These are phyloP conservation scores for Irpex sp. DNA, from an alignment of 1,284 basidiomycete genomes.

Conservation along the genomic window DNA sequence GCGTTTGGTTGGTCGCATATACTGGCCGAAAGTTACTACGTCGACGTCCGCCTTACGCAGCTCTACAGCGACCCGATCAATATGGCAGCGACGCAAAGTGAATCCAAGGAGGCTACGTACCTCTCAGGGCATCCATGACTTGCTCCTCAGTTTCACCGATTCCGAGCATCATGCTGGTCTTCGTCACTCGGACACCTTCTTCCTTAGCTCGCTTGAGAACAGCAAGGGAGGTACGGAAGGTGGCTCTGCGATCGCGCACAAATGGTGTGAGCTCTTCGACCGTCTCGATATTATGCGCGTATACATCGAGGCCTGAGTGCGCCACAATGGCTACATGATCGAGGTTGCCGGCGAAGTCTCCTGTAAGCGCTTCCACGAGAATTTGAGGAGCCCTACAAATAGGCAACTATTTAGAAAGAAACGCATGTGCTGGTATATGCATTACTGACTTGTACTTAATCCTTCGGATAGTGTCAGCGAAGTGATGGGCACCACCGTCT, in stretches of 20 bases:
- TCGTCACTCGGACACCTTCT: slow-evolving; percentile 86
- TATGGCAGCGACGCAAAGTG: not conserved
- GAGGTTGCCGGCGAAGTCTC: slow-evolving; percentile 86
- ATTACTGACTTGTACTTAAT: slow-evolving; percentile 86
- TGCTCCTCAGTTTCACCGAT: slow-evolving; percentile 91
- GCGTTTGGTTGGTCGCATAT: slow-evolving; percentile 98
- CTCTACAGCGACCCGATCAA: slow-evolving; percentile 44
- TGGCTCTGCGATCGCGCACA: slow-evolving; percentile 93
- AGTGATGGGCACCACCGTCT: slow-evolving; percentile 92
- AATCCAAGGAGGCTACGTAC: slow-evolving; percentile 38
- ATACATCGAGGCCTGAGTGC: slow-evolving; percentile 92
- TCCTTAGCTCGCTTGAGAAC: slow-evolving; percentile 85
- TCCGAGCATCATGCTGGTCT: slow-evolving; percentile 99
- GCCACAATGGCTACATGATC: slow-evolving; percentile 83
- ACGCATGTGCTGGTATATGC: not conserved
- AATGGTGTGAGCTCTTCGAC: slow-evolving; percentile 91
- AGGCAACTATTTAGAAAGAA: not conserved
- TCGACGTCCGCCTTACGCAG: slow-evolving; percentile 88
- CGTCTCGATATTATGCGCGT: slow-evolving; percentile 98
- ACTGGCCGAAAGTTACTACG: slow-evolving; percentile 99
- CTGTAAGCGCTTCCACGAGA: slow-evolving; percentile 94
- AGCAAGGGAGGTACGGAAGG: slow-evolving; percentile 85
- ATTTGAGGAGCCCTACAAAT: slow-evolving; percentile 81
- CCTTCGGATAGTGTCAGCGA: slow-evolving; percentile 91
- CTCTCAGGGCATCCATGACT: slow-evolving; percentile 79